Conservation (phyloP, 805 yeast genomes). For the Wickerhamiella australiensis region DNA sequence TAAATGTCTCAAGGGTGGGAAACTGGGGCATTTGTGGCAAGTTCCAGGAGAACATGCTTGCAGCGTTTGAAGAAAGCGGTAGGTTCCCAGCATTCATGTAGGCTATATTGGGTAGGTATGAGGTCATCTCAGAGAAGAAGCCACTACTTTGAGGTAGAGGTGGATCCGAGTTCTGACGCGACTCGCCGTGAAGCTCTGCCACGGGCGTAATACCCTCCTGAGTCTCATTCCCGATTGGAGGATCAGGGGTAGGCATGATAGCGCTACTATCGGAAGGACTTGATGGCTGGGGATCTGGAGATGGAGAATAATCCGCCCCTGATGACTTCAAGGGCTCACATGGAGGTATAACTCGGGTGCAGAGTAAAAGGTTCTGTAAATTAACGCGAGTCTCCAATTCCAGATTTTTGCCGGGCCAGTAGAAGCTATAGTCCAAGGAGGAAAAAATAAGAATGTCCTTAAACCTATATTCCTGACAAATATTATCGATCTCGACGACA, state of each 20-base stretch:
- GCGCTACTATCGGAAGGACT: background rate
- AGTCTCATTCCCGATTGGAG: background rate
- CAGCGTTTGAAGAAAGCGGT: background rate
- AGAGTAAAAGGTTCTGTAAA: conserved; percentile 17
- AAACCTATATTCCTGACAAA: conserved; percentile 48
- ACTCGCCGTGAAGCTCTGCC: background rate
- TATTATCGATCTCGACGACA: conserved; percentile 56
- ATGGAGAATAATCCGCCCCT: background rate
- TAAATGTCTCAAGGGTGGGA: background rate
- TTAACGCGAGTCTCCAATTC: conserved; percentile 11
- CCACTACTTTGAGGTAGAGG: background rate
- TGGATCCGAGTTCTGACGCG: background rate
- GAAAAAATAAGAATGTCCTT: conserved; percentile 16
- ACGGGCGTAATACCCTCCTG: background rate
- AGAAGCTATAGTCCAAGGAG: conserved; percentile 13
- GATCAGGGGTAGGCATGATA: background rate
- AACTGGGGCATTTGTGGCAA: background rate
- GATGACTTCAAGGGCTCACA: background rate
- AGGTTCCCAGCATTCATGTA: conserved; percentile 1
- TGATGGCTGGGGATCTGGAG: background rate
- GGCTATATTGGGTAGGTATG: background rate
- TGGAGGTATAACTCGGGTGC: background rate
- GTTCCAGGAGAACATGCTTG: background rate
- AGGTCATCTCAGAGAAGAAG: background rate
- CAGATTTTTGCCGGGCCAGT: conserved; percentile 16